Evolutionary conservation across 495 filamentous ascomycete genomes (phyloP), one percentile per base, ranked within the genome.

Genomic region (Cercophora samala): DNA sequence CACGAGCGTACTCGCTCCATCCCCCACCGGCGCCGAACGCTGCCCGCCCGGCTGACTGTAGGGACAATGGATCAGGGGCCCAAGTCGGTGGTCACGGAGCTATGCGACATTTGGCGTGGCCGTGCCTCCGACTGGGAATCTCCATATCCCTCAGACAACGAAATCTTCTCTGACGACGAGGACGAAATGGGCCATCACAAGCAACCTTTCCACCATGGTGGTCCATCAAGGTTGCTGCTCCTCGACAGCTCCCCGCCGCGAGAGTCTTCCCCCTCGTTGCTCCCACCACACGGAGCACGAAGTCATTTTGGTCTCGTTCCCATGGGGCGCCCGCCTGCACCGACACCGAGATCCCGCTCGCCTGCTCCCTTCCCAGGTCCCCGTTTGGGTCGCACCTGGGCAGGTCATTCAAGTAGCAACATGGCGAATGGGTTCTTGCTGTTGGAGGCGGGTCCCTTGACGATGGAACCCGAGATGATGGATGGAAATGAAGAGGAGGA

Each of bases 111-210:
- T 19, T 76, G 74, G 74, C 67, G 65, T 23, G 74, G 70, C 25
- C 65, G 59, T 24, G 64, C 72, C n/a, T 70, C 69, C 42, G 74
- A 76, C 58, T 76, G 72, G 72, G 74, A 76, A 54, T 74, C 70
- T 4, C 74, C 74, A 13, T 76, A 73, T 60, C 46, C 68, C 17
- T 75, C 73, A 2, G 58, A 42, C 58, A 64, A 69, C 1, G 64
- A 53, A 11, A 32, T 62, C 22, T 64, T 67, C 17, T 62, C 67
- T 18, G 65, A 67, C 42, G 15, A 59, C 52, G 69, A 70, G 5
- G 66, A 63, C 56, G 62, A 65, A 6, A 62, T 42, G 58, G 58
- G 22, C 8, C 54, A 56, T 18, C 54, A 56, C 3, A 29, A 6
- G 6, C 52, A 15, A 18, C n/a, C 13, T 56, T 24, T 11, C 54